These are phyloP conservation scores for Hymenoscyphus scutula DNA, from an alignment of 2,329 filamentous ascomycete species.

Conservation along the genomic window DNA sequence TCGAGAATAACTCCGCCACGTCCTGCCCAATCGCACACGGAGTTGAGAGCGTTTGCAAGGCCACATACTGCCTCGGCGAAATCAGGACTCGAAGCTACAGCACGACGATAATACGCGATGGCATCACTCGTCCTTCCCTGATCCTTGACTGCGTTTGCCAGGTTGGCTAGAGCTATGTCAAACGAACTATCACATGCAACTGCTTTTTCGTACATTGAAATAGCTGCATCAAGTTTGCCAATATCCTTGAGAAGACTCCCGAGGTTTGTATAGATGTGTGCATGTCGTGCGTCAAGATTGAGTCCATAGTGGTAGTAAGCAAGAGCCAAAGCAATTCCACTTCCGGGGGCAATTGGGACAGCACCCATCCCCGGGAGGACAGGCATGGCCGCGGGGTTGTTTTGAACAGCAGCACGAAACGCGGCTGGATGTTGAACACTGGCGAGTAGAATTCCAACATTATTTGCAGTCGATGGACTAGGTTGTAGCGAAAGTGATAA, in stretches of 20 bases:
- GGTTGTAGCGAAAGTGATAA: conserved; percentile 90
- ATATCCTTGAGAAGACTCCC: conserved; percentile 96
- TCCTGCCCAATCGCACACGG: conserved; percentile 91
- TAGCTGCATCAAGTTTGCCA: conserved; percentile 85
- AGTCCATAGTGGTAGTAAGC: conserved; percentile 96
- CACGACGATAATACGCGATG: conserved; percentile 86
- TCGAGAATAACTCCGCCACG: conserved; percentile 81
- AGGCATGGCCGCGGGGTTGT: conserved; percentile 38
- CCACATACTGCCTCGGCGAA: conserved; percentile 98
- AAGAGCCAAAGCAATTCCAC: conserved; percentile 81
- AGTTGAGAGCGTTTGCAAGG: conserved; percentile 90
- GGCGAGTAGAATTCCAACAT: conserved; percentile 94
- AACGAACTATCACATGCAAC: conserved; percentile 91
- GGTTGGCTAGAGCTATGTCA: conserved; percentile 92
- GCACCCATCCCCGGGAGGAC: conserved; percentile 59
- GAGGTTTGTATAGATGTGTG: conserved; percentile 94
- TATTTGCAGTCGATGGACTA: conserved; percentile 96
- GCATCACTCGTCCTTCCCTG: conserved; percentile 90
- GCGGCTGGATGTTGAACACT: conserved; percentile 73
- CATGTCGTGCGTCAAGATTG: conserved; percentile 80
- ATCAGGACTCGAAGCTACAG: conserved; percentile 86
- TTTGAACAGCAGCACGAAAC: conserved; percentile 35
- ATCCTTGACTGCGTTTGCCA: conserved; percentile 97
- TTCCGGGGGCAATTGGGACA: conserved; percentile 66
- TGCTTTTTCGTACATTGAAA: conserved; percentile 95